Conservation (phyloP, 1,139 yeast species). For the Blastobotrys indianensis region DNA sequence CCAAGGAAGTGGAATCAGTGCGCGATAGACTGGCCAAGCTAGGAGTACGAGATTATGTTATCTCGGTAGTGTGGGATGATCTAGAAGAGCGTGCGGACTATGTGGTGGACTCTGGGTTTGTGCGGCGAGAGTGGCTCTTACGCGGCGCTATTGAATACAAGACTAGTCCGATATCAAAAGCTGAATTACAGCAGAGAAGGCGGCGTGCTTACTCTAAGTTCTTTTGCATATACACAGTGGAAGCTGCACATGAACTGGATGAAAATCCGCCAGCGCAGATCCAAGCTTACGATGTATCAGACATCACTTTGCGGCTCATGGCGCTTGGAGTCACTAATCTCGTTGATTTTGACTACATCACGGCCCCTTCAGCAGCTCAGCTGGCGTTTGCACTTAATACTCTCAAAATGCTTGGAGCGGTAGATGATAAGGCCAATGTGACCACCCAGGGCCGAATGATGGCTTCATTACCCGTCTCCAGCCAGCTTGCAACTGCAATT, state of each 20-base stretch:
- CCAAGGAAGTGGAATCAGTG: conserved; percentile 2
- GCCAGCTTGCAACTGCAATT: conserved; percentile 18
- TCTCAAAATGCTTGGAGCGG: conserved; percentile 59
- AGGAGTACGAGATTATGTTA: no score
- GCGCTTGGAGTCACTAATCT: conserved; percentile 81
- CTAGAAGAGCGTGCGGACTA: background rate
- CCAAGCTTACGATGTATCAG: conserved; percentile 67
- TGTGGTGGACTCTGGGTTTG: conserved; percentile 7
- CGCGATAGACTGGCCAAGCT: background rate
- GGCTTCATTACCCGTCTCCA: conserved; percentile 74
- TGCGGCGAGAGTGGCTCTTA: conserved; percentile 1
- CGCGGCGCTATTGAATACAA: conserved; percentile 2
- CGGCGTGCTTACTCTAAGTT: conserved; percentile 73
- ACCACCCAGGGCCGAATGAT: conserved; percentile 67
- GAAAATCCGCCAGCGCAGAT: conserved; percentile 71
- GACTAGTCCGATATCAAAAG: conserved; percentile 18
- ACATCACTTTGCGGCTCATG: conserved; percentile 72
- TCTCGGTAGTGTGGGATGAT: no score
- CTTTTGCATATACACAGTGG: conserved; percentile 80
- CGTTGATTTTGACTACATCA: conserved; percentile 84
- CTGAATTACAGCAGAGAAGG: conserved; percentile 19
- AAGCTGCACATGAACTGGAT: conserved; percentile 67
- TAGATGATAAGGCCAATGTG: conserved; percentile 73
- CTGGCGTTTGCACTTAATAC: conserved; percentile 58
- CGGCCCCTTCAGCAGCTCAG: conserved; percentile 81